Evolutionary conservation across 352 stramenopile species (phyloP), one percentile per base, ranked within the genome.

Genomic region (Globisporangium alternatum): DNA sequence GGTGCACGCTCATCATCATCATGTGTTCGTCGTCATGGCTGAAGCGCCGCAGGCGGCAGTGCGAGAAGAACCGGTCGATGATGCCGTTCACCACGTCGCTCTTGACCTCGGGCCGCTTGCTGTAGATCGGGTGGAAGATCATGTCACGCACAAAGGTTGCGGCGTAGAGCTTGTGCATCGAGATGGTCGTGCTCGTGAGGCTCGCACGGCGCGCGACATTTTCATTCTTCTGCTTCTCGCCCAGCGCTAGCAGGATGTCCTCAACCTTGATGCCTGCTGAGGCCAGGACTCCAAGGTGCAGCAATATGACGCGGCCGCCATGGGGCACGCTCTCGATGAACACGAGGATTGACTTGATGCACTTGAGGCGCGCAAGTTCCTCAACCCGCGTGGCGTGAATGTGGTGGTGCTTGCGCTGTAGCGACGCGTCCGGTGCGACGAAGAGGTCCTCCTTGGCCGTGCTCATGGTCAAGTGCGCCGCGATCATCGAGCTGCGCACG

Each of bases 41-140:
- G 35, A 91, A 91, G 19, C 81, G 69, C 17, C 80, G 68, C 2
- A 89, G 62, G 0, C 84, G 77, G 49, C 84, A 93, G 56, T 93
- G 81, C 41, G 80, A 76, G 62, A 93, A 93, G 59, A 81, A 88
- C 17, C 74, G 67, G 56, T 91, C 84, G 28, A 93, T 84, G 47
- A 90, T 64, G 10, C 64, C 70, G 52, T 86, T 71, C 15, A 90
- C 72, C 28, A 68, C 37, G 4, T 78, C 72, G 0, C 64, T 75
- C 55, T 73, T 71, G 0, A 80, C 64, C 19, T 88, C 77, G 3
- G 72, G 62, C 0, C 76, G 73, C 61, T 85, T 81, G 25, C 74
- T 72, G 70, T 91, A 93, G 56, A 91, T 68, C 13, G 80, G 77
- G 44, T 91, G 81, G 72, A 93, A 91, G 37, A 93, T 62, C 57